Evolutionary conservation across 2,329 filamentous ascomycete species (phyloP), one percentile per base, ranked within the genome.

Genomic region (Tolypocladium sp.): DNA sequence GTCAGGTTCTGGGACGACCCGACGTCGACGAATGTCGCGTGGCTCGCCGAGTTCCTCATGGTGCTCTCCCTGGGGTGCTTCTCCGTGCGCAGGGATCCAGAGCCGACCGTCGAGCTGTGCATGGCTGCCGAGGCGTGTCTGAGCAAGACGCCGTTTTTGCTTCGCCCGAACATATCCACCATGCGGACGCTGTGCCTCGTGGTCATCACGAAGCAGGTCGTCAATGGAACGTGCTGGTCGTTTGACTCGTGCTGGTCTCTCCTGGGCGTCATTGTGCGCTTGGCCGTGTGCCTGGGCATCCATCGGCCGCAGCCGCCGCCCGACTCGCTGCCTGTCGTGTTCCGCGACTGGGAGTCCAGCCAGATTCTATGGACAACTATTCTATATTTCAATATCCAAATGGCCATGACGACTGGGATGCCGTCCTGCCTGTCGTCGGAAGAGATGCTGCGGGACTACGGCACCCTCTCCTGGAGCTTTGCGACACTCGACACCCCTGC

Each of bases 81-180:
- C n/a, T 40, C 58, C 4, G 54, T 42, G 22, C 53, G 53, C 3
- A 42, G 57, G 12, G 57, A 60, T 17, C 46, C 55, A 2, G 35
- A 25, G n/a, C 27, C 55, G 3, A 60, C 60, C 20, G 49, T 57
- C 8, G 56, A 63, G 15, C 57, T 63, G 33, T 62, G 58, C 51
- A 52, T 63, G n/a, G 63, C 62, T 8, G 63, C 62, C 7, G 63
- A 65, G 46, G 58, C 63, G 3, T 63, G 61, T 27, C 46, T 65
- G 9, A 46, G 56, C 46, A 59, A 61, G 30, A 64, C 61, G 15
- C 55, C 62, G 5, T 64, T 64, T 46, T 61, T 64, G 61, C 40
- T 62, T 40, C 52, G 60, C 20, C 62, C 63, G 20, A 61, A 46
- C 38, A 56, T 61, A 6, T 61, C 59, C 1, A 62, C 58, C 9